Evolutionary conservation across 805 yeast species (phyloP), one percentile per base, ranked within the genome.

Genomic region (Saturnispora mendoncae): DNA sequence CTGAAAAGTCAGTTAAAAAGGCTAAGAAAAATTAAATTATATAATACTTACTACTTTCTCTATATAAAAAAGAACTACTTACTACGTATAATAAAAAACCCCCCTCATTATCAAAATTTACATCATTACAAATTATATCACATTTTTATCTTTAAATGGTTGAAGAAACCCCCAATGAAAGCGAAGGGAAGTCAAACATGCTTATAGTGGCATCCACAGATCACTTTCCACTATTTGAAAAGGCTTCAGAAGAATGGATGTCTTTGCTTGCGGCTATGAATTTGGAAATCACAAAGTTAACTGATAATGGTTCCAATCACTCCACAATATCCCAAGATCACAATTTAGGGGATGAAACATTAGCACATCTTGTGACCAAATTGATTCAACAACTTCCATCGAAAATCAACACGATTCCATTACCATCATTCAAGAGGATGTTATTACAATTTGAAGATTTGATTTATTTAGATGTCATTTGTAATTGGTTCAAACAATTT

Each of bases 351-450:
- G n/a, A n/a, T 17, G 18, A 15, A 14, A 10, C 10, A 2, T 31
- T 38, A 9, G 13, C 32, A 20, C 29, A 30, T 3, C 27, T 30
- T 31, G 12, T 38, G 14, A 13, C 13, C 7, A 18, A 14, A 3
- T 30, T 38, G 21, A 20, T 38, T n/a, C 6, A 24, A 14, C 34
- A 31, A 15, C 10, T 30, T 13, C 34, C 34, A 5, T 23, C 34
- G 5, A 10, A 38, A 12, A 38, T 30, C 12, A 20, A 38, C 9
- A 17, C 24, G 12, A 30, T 35, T 6, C 23, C 31, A 24, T 27
- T 39, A n/a, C 38, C 42, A 12, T 39, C 42, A 4, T 39, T 39
- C n/a, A 19, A 33, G 18, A n/a, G 42, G 25, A 13, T 39, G 15
- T 20, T 39, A 13, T 27, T 39, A 10, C 42, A 39, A 15, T 39